Base-by-base conservation (phyloP, 129 eudicot species). In the Helianthus tuberosus region DNA sequence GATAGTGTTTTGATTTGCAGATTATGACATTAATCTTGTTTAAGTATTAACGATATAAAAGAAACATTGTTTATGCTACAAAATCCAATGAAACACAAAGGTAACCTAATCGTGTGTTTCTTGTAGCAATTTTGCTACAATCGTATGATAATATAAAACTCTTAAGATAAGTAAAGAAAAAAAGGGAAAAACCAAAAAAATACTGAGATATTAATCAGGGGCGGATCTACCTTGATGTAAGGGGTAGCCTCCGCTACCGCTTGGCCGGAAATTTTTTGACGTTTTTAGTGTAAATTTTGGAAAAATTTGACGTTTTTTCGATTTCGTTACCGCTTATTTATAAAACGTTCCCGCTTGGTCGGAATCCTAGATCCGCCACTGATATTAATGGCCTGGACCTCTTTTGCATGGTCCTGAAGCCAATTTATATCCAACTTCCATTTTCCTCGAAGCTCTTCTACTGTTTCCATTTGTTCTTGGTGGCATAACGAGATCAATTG, bases 361-460 rank as follows among this genome's bases (percentile, higher is more conserved):
- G n/a, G n/a, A n/a, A n/a, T n/a, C n/a, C n/a, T n/a, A n/a, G n/a
- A n/a, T n/a, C n/a, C n/a, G n/a, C n/a, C n/a, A n/a, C n/a, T n/a
- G 7, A 29, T 27, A 25, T 29, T 53, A 69, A 53, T 69, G 74
- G 64, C 74, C 74, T 36, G 74, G 25, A 36, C 74, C 74, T 51
- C 74, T 69, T 69, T 69, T 69, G 74, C 74, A 52, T 36, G 74
- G 74, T 5, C 74, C 74, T 3, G 74, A 69, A 53, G 10, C 32
- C 63, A 69, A 15, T 11, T 4, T 52, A 47, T 32, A 69, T 69
- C 63, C 50, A 0, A 29, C 36, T 36, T 51, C 64, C 74, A 41
- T 52, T 35, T 69, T 69, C 15, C 5, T 51, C 14, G 48, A 14
- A 8, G 49, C 32, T 51, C 32, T 59, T 50, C 35, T 29, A 0